Percentiles rank a stretch among this genome's conserved stretches.
These are phyloP conservation scores for Colletotrichum spaethianum DNA, from an alignment of 2,329 filamentous ascomycete genomes.

Conservation along the genomic window DNA sequence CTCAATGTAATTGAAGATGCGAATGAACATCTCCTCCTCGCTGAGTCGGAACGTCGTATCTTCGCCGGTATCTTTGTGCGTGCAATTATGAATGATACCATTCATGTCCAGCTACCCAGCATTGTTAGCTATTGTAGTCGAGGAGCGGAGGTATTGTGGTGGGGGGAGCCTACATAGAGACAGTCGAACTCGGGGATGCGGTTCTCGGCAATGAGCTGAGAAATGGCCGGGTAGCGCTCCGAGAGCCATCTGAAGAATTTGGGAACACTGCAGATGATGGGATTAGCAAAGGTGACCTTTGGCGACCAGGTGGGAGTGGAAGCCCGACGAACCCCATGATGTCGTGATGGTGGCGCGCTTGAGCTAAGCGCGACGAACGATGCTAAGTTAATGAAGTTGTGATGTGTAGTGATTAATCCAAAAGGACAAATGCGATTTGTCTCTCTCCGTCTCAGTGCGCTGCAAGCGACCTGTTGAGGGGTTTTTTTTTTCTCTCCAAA, in stretches of 20 bases:
- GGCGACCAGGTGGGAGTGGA: neutral
- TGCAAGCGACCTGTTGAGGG: constrained; percentile 11
- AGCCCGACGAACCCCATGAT: constrained; percentile 49
- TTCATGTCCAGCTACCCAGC: constrained; percentile 87
- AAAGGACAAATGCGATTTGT: constrained; percentile 1
- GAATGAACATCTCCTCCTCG: constrained; percentile 99
- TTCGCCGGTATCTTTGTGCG: constrained; percentile 91
- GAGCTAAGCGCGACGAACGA: constrained; percentile 24
- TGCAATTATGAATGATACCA: constrained; percentile 99
- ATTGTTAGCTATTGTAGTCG: constrained; percentile 52
- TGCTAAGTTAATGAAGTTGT: constrained; percentile 13
- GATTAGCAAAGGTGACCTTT: constrained; percentile 23
- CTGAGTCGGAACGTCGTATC: constrained; percentile 92
- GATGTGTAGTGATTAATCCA: neutral
- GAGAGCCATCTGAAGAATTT: constrained; percentile 99
- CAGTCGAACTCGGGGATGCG: constrained; percentile 99
- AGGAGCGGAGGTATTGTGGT: constrained; percentile 44
- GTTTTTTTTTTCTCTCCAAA: constrained; percentile 25
- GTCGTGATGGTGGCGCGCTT: constrained; percentile 36
- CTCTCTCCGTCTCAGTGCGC: constrained; percentile 13
- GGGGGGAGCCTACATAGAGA: constrained; percentile 77
- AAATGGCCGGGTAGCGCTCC: constrained; percentile 98
- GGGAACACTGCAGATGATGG: constrained; percentile 68
- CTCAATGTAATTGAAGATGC: constrained; percentile 99
- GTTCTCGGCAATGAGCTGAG: constrained; percentile 98